A percentile compares a stretch with the other conserved stretches of the same genome.
phyloP scores from a whole-genome alignment of 2,329 filamentous ascomycete species.

The Fusarium burgessii region DNA sequence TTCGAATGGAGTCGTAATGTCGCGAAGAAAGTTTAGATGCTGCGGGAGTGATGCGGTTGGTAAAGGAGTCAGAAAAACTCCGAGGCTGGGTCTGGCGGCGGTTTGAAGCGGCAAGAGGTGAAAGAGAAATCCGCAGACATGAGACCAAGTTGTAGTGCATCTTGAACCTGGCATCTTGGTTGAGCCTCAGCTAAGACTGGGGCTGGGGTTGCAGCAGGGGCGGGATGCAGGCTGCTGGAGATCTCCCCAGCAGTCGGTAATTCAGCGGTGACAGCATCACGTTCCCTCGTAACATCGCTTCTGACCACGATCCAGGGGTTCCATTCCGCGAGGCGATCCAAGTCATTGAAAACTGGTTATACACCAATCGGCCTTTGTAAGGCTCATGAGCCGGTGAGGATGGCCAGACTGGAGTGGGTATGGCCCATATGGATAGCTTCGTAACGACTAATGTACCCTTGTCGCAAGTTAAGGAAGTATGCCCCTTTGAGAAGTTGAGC shows the following conservation, averaged over 20 bases:
- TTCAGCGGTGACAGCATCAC: constrained; percentile 21
- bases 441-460: constrained; percentile 38
- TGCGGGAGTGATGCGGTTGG: background rate
- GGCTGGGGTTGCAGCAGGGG: constrained; percentile 10
- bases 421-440: constrained; percentile 27
- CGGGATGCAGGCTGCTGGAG: constrained; percentile 23
- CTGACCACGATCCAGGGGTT: constrained; percentile 27
- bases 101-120: constrained; percentile 4
- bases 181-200: constrained; percentile 21
- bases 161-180: background rate
- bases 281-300: constrained; percentile 15
- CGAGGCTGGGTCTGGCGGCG: background rate
- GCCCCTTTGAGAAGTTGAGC: constrained; percentile 21
- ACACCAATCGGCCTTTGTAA: constrained; percentile 41
- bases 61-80: background rate
- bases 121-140: constrained; percentile 1
- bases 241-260: constrained; percentile 19
- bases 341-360: constrained; percentile 26
- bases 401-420: constrained; percentile 41
- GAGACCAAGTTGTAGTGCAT: background rate
- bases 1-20: constrained; percentile 16
- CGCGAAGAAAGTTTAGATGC: constrained; percentile 11
- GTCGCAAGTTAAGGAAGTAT: constrained; percentile 39
- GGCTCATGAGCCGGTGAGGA: constrained; percentile 30
- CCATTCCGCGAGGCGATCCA: constrained; percentile 34